A percentile compares a stretch with the other conserved stretches of the same genome.
These are phyloP conservation scores for Tulasnella sp. DNA, from an alignment of 768 basidiomycete genomes.

Conservation along the genomic window DNA sequence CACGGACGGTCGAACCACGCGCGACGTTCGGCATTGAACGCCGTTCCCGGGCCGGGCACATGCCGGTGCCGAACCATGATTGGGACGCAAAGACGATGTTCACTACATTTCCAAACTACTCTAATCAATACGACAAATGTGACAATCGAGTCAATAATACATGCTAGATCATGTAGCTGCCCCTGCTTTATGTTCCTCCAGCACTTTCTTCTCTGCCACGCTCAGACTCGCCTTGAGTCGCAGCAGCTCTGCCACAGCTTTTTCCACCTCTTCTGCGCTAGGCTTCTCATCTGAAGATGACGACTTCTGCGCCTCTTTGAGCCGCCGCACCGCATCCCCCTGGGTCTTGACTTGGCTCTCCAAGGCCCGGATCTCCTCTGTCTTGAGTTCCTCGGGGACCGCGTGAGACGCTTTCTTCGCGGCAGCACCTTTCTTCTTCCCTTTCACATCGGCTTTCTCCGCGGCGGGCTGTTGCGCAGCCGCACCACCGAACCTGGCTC, in stretches of 20 bases:
- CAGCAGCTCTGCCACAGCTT: conserved; percentile 52
- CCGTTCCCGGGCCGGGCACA: no score
- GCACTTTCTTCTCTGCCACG: conserved; percentile 11
- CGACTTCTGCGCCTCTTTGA: conserved; percentile 45
- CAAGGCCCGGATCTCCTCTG: conserved; percentile 55
- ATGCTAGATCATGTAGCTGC: no score
- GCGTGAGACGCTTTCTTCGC: conserved; percentile 33
- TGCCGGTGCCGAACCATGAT: no score
- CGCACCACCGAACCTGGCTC: conserved; percentile 61
- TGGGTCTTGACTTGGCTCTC: conserved; percentile 68
- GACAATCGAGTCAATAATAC: no score
- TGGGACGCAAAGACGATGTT: no score
- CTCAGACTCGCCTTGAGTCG: conserved; percentile 48
- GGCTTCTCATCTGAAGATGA: conserved; percentile 42
- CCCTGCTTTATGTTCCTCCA: no score
- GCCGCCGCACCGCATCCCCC: conserved; percentile 53
- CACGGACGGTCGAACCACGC: no score
- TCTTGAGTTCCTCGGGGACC: conserved; percentile 45
- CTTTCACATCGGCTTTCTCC: conserved; percentile 34
- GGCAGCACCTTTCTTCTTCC: conserved; percentile 41
- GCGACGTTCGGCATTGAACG: no score
- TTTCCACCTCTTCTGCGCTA: conserved; percentile 47
- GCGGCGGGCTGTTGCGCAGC: conserved; percentile 31
- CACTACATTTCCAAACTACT: no score
- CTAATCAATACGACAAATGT: no score